Conservation (phyloP, 441 rosid species). For the Erodium texanum region DNA sequence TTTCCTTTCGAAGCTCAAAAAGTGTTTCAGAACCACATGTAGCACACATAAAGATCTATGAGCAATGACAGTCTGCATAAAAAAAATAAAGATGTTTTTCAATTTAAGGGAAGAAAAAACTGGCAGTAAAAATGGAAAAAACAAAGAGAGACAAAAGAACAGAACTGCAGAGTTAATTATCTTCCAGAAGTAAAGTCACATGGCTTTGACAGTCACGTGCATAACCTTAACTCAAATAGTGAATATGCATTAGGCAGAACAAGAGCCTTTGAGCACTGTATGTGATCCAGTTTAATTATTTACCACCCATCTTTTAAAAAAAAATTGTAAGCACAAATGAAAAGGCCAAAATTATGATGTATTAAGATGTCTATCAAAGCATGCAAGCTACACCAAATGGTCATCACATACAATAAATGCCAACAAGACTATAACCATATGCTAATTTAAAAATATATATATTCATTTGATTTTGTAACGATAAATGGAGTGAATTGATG, state of each 20-base stretch:
- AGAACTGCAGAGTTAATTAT: background rate
- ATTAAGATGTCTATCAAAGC: constrained; percentile 1
- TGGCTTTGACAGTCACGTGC: background rate
- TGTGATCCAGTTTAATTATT: too few relatives aligned
- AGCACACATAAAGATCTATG: constrained; percentile 52
- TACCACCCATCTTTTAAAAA: too few relatives aligned
- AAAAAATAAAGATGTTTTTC: constrained; percentile 18
- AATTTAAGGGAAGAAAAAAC: background rate
- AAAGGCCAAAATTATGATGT: background rate
- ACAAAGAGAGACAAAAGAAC: background rate
- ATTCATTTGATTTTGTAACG: background rate
- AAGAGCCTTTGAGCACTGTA: background rate
- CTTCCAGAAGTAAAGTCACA: background rate
- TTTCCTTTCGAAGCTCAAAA: constrained; percentile 37
- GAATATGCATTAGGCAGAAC: background rate
- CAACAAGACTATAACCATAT: background rate
- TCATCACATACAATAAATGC: background rate
- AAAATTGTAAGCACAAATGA: too few relatives aligned
- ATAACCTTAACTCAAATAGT: background rate
- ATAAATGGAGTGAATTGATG: background rate
- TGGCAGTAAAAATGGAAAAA: too few relatives aligned
- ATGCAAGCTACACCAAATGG: background rate
- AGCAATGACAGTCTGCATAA: constrained; percentile 50
- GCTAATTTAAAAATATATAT: background rate
- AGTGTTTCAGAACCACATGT: constrained; percentile 53